Conservation (phyloP, 2,329 filamentous ascomycete genomes). For the Alternaria postmessia region DNA sequence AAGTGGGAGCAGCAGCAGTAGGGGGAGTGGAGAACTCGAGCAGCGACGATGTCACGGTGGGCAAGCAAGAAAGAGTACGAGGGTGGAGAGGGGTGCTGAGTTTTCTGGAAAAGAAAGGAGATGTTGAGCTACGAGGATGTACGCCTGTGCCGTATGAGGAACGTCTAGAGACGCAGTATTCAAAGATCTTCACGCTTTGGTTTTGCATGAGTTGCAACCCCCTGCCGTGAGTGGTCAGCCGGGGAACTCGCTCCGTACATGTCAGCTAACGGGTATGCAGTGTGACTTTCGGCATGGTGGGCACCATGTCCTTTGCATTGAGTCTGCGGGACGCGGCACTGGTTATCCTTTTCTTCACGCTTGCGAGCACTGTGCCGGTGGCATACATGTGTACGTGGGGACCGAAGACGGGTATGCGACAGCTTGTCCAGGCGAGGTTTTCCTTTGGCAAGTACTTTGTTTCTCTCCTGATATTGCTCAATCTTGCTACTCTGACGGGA, state of each 20-base stretch:
- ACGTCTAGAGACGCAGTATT: conserved; percentile 62
- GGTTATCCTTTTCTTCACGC: conserved; percentile 69
- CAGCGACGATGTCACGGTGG: conserved; percentile 13
- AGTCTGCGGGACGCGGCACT: conserved; percentile 65
- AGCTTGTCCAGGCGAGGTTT: conserved; percentile 71
- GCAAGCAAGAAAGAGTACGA: conserved; percentile 21
- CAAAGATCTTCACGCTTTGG: conserved; percentile 68
- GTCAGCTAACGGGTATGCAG: conserved; percentile 35
- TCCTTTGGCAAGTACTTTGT: conserved; percentile 66
- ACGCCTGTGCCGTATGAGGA: conserved; percentile 64
- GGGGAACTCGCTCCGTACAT: background rate
- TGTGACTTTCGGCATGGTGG: conserved; percentile 71
- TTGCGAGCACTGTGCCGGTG: conserved; percentile 63
- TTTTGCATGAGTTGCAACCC: conserved; percentile 66
- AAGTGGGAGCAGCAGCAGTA: background rate
- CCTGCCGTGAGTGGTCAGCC: conserved; percentile 59
- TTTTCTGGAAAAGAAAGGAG: conserved; percentile 32
- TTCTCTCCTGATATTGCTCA: conserved; percentile 67
- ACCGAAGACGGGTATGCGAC: conserved; percentile 69
- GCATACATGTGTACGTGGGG: conserved; percentile 67
- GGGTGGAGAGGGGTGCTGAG: conserved; percentile 27
- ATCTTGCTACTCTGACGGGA: conserved; percentile 69
- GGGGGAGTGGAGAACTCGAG: background rate
- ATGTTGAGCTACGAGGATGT: conserved; percentile 56
- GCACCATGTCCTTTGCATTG: conserved; percentile 63